Evolutionary conservation across 106 monocot species (phyloP).

Genomic region (Cymbidium sinense): DNA sequence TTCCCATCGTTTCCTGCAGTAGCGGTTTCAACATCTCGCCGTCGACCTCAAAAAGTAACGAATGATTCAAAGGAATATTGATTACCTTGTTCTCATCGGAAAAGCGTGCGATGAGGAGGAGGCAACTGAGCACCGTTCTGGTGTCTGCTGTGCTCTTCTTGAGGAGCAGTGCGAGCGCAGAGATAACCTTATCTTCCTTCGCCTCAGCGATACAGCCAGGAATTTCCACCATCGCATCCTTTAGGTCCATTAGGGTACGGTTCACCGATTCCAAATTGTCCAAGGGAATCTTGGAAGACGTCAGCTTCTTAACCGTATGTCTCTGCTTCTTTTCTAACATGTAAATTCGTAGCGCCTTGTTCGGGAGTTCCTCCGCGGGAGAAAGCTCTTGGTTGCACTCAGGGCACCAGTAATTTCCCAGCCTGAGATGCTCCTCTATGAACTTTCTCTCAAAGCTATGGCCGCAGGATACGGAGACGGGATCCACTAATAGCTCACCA

Average conservation of each 20-base stretch:
- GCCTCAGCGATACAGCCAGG: conserved; percentile 4
- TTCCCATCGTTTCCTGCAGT: conserved; percentile 12
- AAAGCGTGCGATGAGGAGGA: conserved; percentile 3
- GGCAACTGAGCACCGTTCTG: conserved; percentile 6
- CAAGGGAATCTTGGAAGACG: background rate
- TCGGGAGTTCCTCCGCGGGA: background rate
- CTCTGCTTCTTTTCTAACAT: conserved; percentile 13
- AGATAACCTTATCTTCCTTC: background rate
- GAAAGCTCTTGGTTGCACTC: conserved; percentile 5
- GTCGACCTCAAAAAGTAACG: background rate
- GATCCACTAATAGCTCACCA: conserved; percentile 11
- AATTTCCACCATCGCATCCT: background rate
- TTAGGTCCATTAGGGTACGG: conserved; percentile 3
- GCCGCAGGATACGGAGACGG: conserved; percentile 13
- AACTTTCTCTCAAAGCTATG: conserved; percentile 21
- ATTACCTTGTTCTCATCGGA: conserved; percentile 14
- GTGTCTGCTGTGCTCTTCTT: background rate
- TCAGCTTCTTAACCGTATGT: background rate
- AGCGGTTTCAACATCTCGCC: background rate
- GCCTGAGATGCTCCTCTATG: background rate
- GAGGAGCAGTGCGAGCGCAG: conserved; percentile 2
- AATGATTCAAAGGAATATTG: background rate
- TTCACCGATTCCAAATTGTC: conserved; percentile 2
- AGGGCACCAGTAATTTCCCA: background rate
- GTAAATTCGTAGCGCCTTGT: conserved; percentile 5